Base-by-base conservation (phyloP, 352 stramenopile genomes). In the Globisporangium nodosum region DNA sequence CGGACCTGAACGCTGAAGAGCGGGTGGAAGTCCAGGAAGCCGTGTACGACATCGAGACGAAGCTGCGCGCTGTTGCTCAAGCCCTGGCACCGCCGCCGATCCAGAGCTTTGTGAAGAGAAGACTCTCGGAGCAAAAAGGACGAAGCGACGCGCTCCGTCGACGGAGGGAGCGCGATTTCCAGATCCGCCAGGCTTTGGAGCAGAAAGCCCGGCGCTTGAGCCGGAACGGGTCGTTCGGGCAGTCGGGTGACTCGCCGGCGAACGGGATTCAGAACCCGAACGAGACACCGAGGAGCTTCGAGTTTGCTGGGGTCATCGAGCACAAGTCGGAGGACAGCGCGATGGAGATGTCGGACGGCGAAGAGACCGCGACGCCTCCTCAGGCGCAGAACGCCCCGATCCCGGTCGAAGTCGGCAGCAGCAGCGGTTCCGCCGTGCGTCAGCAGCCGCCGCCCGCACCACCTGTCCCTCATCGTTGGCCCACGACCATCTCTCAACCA, bases 61-160 rank as follows among this genome's bases (percentile, higher is more conserved):
- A 79, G 40, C 54, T 80, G 1, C 71, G 77, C 18, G 69, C 66
- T 13, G 63, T 60, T 18, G 58, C 65, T 1, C 79, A 64, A 40
- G 67, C 78, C 39, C 67, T 85, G 15, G 74, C 74, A 4, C 85
- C 85, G 42, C 84, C 84, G n/a, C 78, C 75, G 15, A 93, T 95
- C 60, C 80, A 95, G 49, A 94, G 83, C 56, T 95, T 94, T 59
- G 71, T 85, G 20, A 89, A 91, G 49, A 76, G 84, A 11, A 73
- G 81, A 48, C 66, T 81, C 27, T 90, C 81, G 0, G 86, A 93
- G 62, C 84, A 93, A 40, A 91, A 89, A 52, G 68, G 81, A 35
- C 78, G 81, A 3, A 83, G 65, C 3, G 82, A 95, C 39, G 81
- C 82, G 13, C 42, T 95, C 43, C 76, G 76, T 5, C 86, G 84